Base-by-base conservation (phyloP, 306 rosid genomes). In the Rosa multiflora region DNA sequence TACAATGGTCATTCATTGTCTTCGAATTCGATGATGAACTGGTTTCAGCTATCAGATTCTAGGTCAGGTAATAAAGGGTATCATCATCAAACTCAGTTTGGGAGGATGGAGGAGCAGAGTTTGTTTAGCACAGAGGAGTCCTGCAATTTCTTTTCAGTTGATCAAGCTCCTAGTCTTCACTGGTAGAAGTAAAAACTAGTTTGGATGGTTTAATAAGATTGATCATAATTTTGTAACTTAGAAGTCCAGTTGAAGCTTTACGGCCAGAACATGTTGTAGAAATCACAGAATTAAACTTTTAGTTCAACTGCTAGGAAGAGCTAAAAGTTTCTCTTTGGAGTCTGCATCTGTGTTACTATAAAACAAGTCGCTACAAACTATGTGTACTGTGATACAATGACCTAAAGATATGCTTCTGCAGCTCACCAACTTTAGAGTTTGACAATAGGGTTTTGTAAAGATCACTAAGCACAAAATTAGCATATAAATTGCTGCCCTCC, bases 101-200 rank as follows among this genome's bases (percentile, higher is more conserved):
- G 81, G 85, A 88, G 85, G 77, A 78, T 76, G 81, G 93, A 87
- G 42, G 96, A 91, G 66, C 91, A 86, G 74, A 84, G 68, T 67
- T 76, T 88, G 73, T 83, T 85, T 63, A 71, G 66, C 42, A 32
- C 82, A 53, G 91, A 81, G 15, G 94, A 88, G 68, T 74, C 87
- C 26, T 88, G 86, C 76, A 83, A 79, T 88, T 91, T 91, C 89
- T 87, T 83, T 79, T 88, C 97, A 21, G 91, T 90, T 21, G 97
- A 91, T 85, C 97, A 90, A 79, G 93, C 91, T 76, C 97, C 97
- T 17, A 84, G 85, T 52, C 89, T 91, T 74, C 88, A 81, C 14
- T 88, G 85, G 87, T 83, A 78, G 66, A 83, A 81, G 70, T 77
- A 42, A 79, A 75, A 75, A n/a, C 64, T 49, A 71, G 62, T 11